Conservation (phyloP, 768 basidiomycete genomes). For the Gymnopilus dilepis region DNA sequence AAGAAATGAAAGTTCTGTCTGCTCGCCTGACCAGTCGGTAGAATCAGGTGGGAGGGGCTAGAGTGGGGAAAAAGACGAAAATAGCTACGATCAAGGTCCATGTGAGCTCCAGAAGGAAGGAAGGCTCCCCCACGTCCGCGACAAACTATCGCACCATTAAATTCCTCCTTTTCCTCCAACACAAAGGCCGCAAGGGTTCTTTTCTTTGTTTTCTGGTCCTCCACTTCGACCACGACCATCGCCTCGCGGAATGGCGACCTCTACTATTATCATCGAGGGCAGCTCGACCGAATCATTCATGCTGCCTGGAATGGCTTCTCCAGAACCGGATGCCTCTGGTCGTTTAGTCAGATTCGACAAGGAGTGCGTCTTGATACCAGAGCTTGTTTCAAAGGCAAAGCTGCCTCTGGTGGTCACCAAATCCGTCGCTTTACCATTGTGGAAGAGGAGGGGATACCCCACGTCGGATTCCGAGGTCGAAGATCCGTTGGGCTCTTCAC, state of each 20-base stretch:
- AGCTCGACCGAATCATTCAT: constrained; percentile 21
- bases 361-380: constrained; percentile 79
- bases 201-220: neutral
- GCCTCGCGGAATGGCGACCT: constrained; percentile 6
- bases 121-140: neutral
- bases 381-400: constrained; percentile 44
- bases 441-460: constrained; percentile 46
- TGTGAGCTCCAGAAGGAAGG: constrained; percentile 7
- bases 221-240: constrained; percentile 13
- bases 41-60: neutral
- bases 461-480: constrained; percentile 29
- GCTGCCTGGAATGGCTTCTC: constrained; percentile 26
- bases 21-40: neutral
- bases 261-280: constrained; percentile 14
- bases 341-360: constrained; percentile 71
- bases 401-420: constrained; percentile 62
- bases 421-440: constrained; percentile 72
- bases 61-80: neutral
- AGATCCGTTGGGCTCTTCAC: constrained; percentile 13
- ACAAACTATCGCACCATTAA: constrained; percentile 21
- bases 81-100: constrained; percentile 1
- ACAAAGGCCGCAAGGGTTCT: neutral
- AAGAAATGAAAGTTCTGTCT: neutral
- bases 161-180: constrained; percentile 14
- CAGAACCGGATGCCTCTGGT: constrained; percentile 16